Conservation (phyloP, 2,329 filamentous ascomycete genomes). For the Scytalidium sp. region DNA sequence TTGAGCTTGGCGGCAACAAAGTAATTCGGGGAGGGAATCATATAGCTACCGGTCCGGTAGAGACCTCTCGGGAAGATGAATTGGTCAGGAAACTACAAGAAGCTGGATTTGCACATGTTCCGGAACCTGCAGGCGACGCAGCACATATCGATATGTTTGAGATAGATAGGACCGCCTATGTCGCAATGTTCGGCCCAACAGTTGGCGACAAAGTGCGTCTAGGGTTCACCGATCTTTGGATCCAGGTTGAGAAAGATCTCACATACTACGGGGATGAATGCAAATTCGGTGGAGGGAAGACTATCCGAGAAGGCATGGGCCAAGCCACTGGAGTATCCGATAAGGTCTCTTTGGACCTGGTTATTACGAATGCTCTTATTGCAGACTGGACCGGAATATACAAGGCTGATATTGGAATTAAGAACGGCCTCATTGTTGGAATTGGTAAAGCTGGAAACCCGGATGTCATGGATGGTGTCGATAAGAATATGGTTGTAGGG, state of each 20-base stretch:
- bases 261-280: constrained; percentile 91
- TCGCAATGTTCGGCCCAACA: constrained; percentile 89
- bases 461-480: constrained; percentile 92
- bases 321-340: constrained; percentile 78
- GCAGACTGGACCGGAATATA: constrained; percentile 91
- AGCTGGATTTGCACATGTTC: constrained; percentile 75
- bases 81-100: constrained; percentile 66
- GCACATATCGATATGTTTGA: constrained; percentile 58
- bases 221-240: constrained; percentile 83
- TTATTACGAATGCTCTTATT: constrained; percentile 86
- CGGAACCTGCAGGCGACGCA: constrained; percentile 56
- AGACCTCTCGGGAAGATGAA: constrained; percentile 57
- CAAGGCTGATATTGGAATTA: constrained; percentile 95
- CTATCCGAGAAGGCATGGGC: constrained; percentile 91
- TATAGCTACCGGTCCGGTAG: constrained; percentile 71
- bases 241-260: constrained; percentile 82
- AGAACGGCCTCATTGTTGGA: constrained; percentile 78
- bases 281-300: constrained; percentile 93
- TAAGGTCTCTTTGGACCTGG: constrained; percentile 73
- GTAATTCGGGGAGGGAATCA: constrained; percentile 83
- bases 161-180: constrained; percentile 78
- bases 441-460: constrained; percentile 96
- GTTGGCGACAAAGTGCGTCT: constrained; percentile 81
- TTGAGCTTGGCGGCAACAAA: constrained; percentile 80
- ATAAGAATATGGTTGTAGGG: constrained; percentile 75